phyloP scores from a whole-genome alignment of 139 green algal species.

The Closterium sp. region DNA sequence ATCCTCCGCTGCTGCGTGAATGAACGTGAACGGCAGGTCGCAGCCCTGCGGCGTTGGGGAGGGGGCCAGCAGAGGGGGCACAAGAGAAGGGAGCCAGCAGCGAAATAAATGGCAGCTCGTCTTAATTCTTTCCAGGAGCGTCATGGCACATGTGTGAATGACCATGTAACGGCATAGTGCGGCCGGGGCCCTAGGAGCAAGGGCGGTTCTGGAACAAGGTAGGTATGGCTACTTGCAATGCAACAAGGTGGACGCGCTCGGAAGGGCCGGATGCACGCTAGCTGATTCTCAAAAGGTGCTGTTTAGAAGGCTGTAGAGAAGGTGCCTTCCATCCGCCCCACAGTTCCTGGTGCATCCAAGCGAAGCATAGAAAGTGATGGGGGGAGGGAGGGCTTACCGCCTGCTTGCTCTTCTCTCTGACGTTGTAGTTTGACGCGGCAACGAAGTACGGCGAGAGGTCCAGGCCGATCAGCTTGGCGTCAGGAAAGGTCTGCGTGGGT shows the following conservation, averaged over 20 bases:
- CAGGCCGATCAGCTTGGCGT: conserved; percentile 64
- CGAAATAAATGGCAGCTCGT: conserved; percentile 6
- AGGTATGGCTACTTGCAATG: too few relatives aligned
- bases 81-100: too few relatives aligned
- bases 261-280: too few relatives aligned
- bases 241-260: too few relatives aligned
- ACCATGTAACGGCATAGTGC: not conserved
- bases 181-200: too few relatives aligned
- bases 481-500: conserved; percentile 38
- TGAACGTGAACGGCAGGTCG: conserved; percentile 17
- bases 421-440: conserved; percentile 72
- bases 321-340: too few relatives aligned
- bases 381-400: not conserved
- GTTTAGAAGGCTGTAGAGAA: too few relatives aligned
- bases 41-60: not conserved
- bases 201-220: too few relatives aligned
- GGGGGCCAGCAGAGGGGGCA: too few relatives aligned
- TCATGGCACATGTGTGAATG: conserved; percentile 25
- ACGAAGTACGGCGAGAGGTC: conserved; percentile 77
- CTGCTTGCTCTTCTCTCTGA: not conserved
- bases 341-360: too few relatives aligned
- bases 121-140: conserved; percentile 33
- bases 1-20: conserved; percentile 43
- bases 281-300: too few relatives aligned
- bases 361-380: too few relatives aligned